Evolutionary conservation across 352 stramenopile genomes (phyloP).

Genomic region (Chrysophaeum taylorii): DNA sequence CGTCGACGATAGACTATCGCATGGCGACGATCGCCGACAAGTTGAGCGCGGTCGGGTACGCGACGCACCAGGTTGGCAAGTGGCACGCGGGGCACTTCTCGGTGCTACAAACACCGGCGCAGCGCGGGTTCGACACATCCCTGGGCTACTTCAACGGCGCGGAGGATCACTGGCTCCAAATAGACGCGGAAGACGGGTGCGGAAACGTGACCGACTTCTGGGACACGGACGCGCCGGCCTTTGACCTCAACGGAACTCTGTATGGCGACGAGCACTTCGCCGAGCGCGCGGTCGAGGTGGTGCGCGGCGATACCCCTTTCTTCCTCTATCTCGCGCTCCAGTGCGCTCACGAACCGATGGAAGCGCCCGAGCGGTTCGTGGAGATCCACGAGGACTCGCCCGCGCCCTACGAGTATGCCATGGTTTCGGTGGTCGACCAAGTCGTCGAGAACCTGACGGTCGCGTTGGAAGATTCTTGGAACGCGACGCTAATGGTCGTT

Average conservation of each 20-base stretch:
- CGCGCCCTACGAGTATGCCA: slow-evolving; percentile 30
- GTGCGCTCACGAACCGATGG: slow-evolving; percentile 30
- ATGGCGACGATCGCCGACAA: slow-evolving; percentile 29
- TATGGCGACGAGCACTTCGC: slow-evolving; percentile 26
- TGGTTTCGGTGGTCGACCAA: slow-evolving; percentile 31
- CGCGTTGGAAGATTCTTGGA: slow-evolving; percentile 26
- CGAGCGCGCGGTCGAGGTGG: slow-evolving; percentile 9
- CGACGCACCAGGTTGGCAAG: slow-evolving; percentile 34
- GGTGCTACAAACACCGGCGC: slow-evolving; percentile 26
- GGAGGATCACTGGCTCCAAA: slow-evolving; percentile 9
- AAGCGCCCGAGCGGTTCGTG: slow-evolving; percentile 15
- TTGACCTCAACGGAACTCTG: slow-evolving; percentile 5
- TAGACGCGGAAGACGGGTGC: slow-evolving; percentile 8
- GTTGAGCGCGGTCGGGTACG: slow-evolving; percentile 22
- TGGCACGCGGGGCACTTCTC: slow-evolving; percentile 36
- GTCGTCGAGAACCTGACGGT: slow-evolving; percentile 16
- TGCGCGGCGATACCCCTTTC: slow-evolving; percentile 20
- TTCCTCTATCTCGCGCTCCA: slow-evolving; percentile 35
- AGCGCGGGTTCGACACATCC: slow-evolving; percentile 32
- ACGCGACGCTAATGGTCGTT: slow-evolving; percentile 38
- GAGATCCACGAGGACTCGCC: no score
- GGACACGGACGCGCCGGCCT: background rate
- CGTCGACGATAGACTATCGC: slow-evolving; percentile 26
- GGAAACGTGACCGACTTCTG: no score
- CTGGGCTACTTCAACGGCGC: slow-evolving; percentile 27